These are phyloP conservation scores for Candida piceae DNA, from an alignment of 805 yeast species.

Conservation along the genomic window DNA sequence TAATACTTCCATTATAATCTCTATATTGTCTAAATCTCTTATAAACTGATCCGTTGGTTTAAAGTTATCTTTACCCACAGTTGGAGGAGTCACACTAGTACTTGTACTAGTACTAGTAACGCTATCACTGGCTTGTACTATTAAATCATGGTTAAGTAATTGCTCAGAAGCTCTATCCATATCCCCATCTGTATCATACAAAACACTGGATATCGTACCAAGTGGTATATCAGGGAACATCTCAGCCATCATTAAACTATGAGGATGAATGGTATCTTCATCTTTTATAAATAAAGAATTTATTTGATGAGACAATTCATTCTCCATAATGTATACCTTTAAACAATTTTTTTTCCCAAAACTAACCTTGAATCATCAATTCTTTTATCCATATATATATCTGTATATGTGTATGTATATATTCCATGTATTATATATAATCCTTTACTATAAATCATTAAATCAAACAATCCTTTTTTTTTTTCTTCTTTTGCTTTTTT, in stretches of 20 bases:
- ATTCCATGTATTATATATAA: too few relatives aligned
- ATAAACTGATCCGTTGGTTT: constrained; percentile 33
- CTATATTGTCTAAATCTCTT: constrained; percentile 9
- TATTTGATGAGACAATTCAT: neutral
- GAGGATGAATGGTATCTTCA: constrained; percentile 4
- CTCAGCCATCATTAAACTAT: constrained; percentile 22
- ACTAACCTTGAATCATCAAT: too few relatives aligned
- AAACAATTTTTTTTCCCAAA: too few relatives aligned
- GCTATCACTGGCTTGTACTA: neutral
- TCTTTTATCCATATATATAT: too few relatives aligned
- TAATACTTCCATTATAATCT: constrained; percentile 7
- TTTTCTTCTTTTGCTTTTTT: too few relatives aligned
- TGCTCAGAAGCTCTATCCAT: constrained; percentile 28
- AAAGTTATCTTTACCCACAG: too few relatives aligned
- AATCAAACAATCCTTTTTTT: too few relatives aligned
- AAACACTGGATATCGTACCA: constrained; percentile 26
- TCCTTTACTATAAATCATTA: too few relatives aligned
- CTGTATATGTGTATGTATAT: too few relatives aligned
- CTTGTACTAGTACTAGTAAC: too few relatives aligned
- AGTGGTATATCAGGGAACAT: constrained; percentile 42
- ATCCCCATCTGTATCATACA: constrained; percentile 29
- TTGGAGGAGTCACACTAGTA: too few relatives aligned
- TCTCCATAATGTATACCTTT: too few relatives aligned
- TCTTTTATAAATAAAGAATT: neutral
- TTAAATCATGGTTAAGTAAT: constrained; percentile 22